These are phyloP conservation scores for Penicillium pulvis DNA, from an alignment of 495 filamentous ascomycete species.

Conservation along the genomic window DNA sequence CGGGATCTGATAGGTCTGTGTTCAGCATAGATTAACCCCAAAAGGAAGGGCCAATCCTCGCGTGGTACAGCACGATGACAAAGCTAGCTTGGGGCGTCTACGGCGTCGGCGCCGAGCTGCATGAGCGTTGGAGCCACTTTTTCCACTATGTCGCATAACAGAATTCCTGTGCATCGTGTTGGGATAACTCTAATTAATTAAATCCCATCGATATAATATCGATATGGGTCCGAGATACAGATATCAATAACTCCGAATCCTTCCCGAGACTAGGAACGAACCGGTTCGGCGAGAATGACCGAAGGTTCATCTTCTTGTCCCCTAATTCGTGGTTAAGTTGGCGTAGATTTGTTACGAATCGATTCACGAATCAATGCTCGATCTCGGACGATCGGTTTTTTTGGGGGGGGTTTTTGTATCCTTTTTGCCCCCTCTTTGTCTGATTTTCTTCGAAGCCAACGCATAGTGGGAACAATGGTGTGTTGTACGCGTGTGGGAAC, in stretches of 20 bases:
- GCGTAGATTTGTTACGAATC: background rate
- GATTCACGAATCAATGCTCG: too few relatives aligned
- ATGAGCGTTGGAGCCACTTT: conserved; percentile 1
- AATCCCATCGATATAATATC: background rate
- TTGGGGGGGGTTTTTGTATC: background rate
- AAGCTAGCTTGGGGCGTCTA: background rate
- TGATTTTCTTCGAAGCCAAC: background rate
- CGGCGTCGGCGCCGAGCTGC: conserved; percentile 5
- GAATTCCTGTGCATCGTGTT: background rate
- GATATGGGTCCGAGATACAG: background rate
- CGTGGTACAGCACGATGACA: background rate
- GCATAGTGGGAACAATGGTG: conserved; percentile 7
- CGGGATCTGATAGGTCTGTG: background rate
- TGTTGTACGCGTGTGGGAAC: conserved; percentile 16
- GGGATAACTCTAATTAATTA: conserved; percentile 1
- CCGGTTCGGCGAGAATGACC: background rate
- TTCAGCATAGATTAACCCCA: background rate
- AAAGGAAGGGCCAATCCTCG: background rate
- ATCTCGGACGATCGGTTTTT: background rate
- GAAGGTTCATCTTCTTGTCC: background rate
- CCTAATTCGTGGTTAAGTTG: background rate
- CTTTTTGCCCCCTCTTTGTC: background rate
- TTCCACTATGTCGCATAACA: background rate
- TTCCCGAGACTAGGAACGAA: conserved; percentile 6
- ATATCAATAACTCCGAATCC: conserved; percentile 1